phyloP scores from a whole-genome alignment of 2,329 filamentous ascomycete genomes.

The Coleophoma eucalyptorum region DNA sequence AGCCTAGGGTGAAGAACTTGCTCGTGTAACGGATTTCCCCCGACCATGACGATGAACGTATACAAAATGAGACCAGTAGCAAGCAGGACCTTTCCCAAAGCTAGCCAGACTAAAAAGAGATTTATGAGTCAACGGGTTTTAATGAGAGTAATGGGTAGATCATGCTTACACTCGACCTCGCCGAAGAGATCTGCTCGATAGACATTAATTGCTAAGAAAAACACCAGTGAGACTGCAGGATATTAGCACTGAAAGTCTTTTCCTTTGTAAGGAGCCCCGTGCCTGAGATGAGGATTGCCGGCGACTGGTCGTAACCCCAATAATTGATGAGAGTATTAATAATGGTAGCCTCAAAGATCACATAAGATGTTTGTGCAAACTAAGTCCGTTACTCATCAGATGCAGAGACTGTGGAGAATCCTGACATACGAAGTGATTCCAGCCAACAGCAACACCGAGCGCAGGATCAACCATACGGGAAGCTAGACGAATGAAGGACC shows the following conservation, averaged over 20 bases:
- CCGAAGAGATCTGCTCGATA: not conserved
- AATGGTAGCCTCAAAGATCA: not conserved
- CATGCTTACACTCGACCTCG: not conserved
- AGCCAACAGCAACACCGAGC: constrained; percentile 45
- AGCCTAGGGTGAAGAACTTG: constrained; percentile 25
- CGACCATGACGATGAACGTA: constrained; percentile 78
- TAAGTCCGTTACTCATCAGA: not conserved
- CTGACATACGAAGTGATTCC: constrained; percentile 55
- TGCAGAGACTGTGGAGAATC: not conserved
- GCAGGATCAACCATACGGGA: constrained; percentile 47
- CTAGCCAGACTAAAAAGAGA: constrained; percentile 55
- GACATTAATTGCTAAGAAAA: not conserved
- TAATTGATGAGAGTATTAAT: not conserved
- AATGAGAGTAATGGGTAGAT: not conserved
- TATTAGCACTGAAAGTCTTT: not conserved
- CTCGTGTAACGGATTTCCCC: constrained; percentile 69
- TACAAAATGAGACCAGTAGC: constrained; percentile 65
- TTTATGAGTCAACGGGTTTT: constrained; percentile 31
- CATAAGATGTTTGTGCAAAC: not conserved
- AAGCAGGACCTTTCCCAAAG: constrained; percentile 46
- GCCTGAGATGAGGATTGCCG: not conserved
- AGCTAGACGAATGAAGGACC: constrained; percentile 47
- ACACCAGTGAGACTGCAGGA: not conserved
- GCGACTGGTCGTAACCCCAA: not conserved
- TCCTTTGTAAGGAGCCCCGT: not conserved